Percentiles rank a stretch among this genome's conserved stretches.
phyloP scores from a whole-genome alignment of 345 rosid genomes.

The Dipteronia dyeriana region DNA sequence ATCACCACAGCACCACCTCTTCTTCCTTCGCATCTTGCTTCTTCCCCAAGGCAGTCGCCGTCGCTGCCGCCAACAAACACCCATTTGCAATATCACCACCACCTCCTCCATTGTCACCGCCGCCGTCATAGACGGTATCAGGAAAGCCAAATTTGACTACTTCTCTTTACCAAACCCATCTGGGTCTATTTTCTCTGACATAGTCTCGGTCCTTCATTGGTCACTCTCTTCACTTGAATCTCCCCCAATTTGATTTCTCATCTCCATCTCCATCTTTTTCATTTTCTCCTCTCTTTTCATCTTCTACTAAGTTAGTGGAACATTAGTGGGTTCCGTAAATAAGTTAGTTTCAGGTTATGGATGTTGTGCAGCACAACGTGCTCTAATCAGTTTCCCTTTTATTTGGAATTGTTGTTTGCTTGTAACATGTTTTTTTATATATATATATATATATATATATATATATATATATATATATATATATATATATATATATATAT shows the following conservation, averaged over 20 bases:
- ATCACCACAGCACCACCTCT: slow-evolving; percentile 14
- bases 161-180: slow-evolving; percentile 70
- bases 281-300: slow-evolving; percentile 38
- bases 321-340: too few relatives aligned
- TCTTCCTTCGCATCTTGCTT: slow-evolving; percentile 49
- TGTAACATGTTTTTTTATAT: too few relatives aligned
- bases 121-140: slow-evolving; percentile 29
- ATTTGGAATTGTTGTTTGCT: too few relatives aligned
- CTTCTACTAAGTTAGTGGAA: too few relatives aligned
- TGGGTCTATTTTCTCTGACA: slow-evolving; percentile 80
- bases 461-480: too few relatives aligned
- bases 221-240: slow-evolving; percentile 75
- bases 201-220: slow-evolving; percentile 81
- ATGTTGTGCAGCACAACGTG: too few relatives aligned
- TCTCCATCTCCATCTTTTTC: slow-evolving; percentile 11
- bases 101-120: slow-evolving; percentile 18
- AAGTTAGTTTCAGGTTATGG: too few relatives aligned
- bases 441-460: too few relatives aligned
- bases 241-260: slow-evolving; percentile 47
- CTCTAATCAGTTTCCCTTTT: too few relatives aligned
- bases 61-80: slow-evolving; percentile 21
- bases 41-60: too few relatives aligned
- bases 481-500: too few relatives aligned
- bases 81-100: not conserved
- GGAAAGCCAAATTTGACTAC: slow-evolving; percentile 62